Conservation (phyloP, 139 green algal species). For the Ettlia oleoabundans region DNA sequence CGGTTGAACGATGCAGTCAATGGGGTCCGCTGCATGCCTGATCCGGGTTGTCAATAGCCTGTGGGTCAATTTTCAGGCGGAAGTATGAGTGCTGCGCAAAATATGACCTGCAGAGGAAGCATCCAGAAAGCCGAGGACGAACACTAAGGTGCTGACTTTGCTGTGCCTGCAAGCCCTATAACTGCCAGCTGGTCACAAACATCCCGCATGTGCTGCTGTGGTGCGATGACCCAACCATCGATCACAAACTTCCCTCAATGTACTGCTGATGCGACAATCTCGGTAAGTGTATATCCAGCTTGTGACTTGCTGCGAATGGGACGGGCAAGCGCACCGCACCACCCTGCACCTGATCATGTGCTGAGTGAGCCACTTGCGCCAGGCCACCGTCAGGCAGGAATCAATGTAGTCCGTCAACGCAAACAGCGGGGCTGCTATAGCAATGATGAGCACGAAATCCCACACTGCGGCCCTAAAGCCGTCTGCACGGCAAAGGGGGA, state of each 20-base stretch:
- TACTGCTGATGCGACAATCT: too few species aligned
- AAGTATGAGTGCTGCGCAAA: conserved; percentile 59
- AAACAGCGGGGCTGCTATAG: conserved; percentile 74
- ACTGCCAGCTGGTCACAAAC: too few species aligned
- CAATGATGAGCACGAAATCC: conserved; percentile 74
- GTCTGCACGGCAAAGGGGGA: conserved; percentile 20
- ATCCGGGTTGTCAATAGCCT: conserved; percentile 62
- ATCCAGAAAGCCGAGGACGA: neutral
- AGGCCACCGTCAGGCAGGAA: conserved; percentile 63
- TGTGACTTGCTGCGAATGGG: too few species aligned
- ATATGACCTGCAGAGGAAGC: conserved; percentile 48
- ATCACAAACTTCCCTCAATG: too few species aligned
- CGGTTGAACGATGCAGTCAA: too few species aligned
- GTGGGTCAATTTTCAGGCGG: conserved; percentile 46
- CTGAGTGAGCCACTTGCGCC: conserved; percentile 59
- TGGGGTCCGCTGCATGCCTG: conserved; percentile 38
- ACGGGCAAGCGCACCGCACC: neutral
- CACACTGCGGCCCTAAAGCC: conserved; percentile 68
- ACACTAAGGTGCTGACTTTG: too few species aligned
- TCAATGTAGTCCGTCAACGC: conserved; percentile 64
- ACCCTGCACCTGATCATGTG: conserved; percentile 38
- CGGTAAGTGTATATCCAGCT: too few species aligned
- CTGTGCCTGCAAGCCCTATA: too few species aligned
- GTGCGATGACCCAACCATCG: too few species aligned
- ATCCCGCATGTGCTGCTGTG: too few species aligned